A percentile compares a stretch with the other conserved stretches of the same genome.
These are phyloP conservation scores for Leccinum subspadiceum DNA, from an alignment of 1,284 basidiomycete species.

Conservation along the genomic window DNA sequence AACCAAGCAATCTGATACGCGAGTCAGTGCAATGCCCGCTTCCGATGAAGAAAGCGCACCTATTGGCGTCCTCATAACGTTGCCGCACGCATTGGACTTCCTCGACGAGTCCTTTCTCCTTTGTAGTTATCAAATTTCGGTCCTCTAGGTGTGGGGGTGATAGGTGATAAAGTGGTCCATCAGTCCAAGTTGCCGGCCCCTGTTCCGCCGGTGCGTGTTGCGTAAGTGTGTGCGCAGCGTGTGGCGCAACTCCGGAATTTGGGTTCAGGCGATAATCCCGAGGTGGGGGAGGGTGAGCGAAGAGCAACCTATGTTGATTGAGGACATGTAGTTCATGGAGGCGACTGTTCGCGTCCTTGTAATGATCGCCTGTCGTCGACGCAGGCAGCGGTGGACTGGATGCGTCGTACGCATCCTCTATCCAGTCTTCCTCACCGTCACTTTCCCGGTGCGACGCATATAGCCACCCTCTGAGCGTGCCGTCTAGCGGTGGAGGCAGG, in stretches of 20 bases:
- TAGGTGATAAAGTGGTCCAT: slow-evolving; percentile 5
- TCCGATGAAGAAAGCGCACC: slow-evolving; percentile 35
- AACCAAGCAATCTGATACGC: slow-evolving; percentile 46
- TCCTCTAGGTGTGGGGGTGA: neutral
- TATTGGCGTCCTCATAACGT: slow-evolving; percentile 64
- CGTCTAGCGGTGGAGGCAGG: slow-evolving; percentile 46
- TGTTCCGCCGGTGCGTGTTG: slow-evolving; percentile 5
- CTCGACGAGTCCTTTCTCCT: slow-evolving; percentile 16
- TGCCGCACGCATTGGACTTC: slow-evolving; percentile 50
- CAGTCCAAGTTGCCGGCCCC: neutral
- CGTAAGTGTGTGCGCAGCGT: neutral
- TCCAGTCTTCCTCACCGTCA: slow-evolving; percentile 38
- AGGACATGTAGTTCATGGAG: slow-evolving; percentile 67
- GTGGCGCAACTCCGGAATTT: neutral
- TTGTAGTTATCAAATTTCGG: neutral
- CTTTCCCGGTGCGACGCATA: slow-evolving; percentile 25
- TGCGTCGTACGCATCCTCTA: slow-evolving; percentile 27
- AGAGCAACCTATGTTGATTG: slow-evolving; percentile 57
- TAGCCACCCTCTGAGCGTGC: slow-evolving; percentile 42
- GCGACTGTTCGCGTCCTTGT: slow-evolving; percentile 58
- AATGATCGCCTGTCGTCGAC: slow-evolving; percentile 33
- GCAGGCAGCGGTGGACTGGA: slow-evolving; percentile 1
- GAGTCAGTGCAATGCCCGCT: slow-evolving; percentile 7
- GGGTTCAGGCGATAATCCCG: slow-evolving; percentile 11
- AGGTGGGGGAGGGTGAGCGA: slow-evolving; percentile 28